phyloP scores from a whole-genome alignment of 2,329 filamentous ascomycete species.

The Nakataea oryzae region DNA sequence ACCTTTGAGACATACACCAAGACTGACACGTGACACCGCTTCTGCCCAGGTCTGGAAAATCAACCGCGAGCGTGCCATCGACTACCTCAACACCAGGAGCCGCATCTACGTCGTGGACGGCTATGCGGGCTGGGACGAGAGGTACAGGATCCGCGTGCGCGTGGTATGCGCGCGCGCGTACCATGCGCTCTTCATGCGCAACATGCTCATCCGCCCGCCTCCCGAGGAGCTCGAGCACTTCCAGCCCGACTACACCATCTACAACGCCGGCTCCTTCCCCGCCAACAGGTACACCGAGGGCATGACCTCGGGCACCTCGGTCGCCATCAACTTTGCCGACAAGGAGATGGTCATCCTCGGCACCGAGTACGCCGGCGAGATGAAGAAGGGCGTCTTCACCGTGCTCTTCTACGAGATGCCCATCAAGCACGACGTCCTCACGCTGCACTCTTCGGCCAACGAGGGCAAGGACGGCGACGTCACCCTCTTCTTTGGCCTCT shows the following conservation, averaged over 20 bases:
- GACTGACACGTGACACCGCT: slow-evolving; percentile 2
- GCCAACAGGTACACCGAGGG: slow-evolving; percentile 96
- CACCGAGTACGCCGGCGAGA: slow-evolving; percentile 95
- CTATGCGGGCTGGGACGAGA: slow-evolving; percentile 96
- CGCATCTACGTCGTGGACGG: slow-evolving; percentile 98
- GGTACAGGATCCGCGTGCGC: slow-evolving; percentile 94
- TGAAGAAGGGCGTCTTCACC: slow-evolving; percentile 98
- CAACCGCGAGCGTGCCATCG: slow-evolving; percentile 96
- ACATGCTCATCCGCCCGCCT: slow-evolving; percentile 96
- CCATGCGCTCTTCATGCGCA: slow-evolving; percentile 99
- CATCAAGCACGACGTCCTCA: slow-evolving; percentile 98
- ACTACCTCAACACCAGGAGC: slow-evolving; percentile 98
- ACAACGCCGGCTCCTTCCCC: slow-evolving; percentile 97
- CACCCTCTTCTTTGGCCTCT: slow-evolving; percentile 98
- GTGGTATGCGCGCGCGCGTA: slow-evolving; percentile 98
- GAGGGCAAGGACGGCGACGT: slow-evolving; percentile 92
- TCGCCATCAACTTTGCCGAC: slow-evolving; percentile 97
- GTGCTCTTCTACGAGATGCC: slow-evolving; percentile 99
- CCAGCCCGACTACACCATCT: slow-evolving; percentile 99
- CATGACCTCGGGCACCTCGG: slow-evolving; percentile 97
- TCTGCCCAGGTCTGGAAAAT: slow-evolving; percentile 97
- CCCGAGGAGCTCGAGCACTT: slow-evolving; percentile 92
- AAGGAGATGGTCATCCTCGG: slow-evolving; percentile 99
- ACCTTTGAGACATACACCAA: background rate
- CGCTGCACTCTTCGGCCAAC: slow-evolving; percentile 96